A percentile compares a stretch with the other conserved stretches of the same genome.
Evolutionary conservation across 768 basidiomycete genomes (phyloP).

Genomic region (Amanita molliuscula): DNA sequence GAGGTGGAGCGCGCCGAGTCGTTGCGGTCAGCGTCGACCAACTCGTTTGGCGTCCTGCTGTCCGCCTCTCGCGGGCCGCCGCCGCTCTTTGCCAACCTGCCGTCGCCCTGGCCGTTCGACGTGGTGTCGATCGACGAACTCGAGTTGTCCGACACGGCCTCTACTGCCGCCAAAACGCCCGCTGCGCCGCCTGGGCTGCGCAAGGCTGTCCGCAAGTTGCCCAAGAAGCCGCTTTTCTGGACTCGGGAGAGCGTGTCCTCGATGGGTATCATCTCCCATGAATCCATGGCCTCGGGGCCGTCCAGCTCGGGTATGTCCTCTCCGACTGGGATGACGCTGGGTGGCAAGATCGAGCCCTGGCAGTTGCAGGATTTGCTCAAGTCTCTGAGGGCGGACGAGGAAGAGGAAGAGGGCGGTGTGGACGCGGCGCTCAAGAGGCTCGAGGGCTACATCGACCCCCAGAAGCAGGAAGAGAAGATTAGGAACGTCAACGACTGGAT

Average conservation of each 20-base stretch:
- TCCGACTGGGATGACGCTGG: constrained; percentile 28
- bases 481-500: constrained; percentile 81
- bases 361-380: constrained; percentile 74
- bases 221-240: constrained; percentile 77
- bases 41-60: constrained; percentile 38
- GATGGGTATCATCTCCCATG: constrained; percentile 59
- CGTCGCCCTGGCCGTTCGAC: constrained; percentile 53
- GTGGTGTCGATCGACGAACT: constrained; percentile 72
- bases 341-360: constrained; percentile 62
- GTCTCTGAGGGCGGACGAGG: constrained; percentile 58
- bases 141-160: constrained; percentile 72
- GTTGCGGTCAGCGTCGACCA: constrained; percentile 36
- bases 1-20: constrained; percentile 22
- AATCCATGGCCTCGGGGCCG: constrained; percentile 43
- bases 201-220: constrained; percentile 47
- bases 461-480: constrained; percentile 58
- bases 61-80: constrained; percentile 22
- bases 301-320: constrained; percentile 32
- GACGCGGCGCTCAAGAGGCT: constrained; percentile 73
- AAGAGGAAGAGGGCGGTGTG: constrained; percentile 58
- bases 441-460: constrained; percentile 78
- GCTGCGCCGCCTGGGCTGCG: constrained; percentile 43
- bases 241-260: constrained; percentile 69
- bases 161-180: constrained; percentile 35
- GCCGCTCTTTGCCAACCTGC: constrained; percentile 17